These are phyloP conservation scores for Debaryomyces psychrophilus DNA, from an alignment of 1,139 yeast species.

Conservation along the genomic window DNA sequence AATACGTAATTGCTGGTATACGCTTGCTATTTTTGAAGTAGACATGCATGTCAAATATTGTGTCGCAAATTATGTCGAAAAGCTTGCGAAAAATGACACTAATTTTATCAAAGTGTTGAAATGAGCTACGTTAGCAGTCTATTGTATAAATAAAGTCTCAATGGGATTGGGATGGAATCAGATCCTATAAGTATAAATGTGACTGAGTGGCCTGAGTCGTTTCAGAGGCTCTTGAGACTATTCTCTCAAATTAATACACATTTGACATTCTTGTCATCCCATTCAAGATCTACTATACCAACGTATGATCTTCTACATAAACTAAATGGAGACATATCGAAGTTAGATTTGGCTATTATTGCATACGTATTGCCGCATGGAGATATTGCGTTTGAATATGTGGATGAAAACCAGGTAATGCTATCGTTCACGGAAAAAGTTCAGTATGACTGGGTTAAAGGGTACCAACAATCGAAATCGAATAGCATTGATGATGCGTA, in stretches of 20 bases:
- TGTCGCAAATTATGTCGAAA: slow-evolving; percentile 7
- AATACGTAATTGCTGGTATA: slow-evolving; percentile 2
- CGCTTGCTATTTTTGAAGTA: slow-evolving; percentile 1
- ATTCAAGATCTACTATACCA: slow-evolving; percentile 47
- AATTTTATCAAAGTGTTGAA: neutral
- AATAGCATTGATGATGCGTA: slow-evolving; percentile 36
- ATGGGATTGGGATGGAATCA: neutral
- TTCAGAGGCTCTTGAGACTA: slow-evolving; percentile 22
- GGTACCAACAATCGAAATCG: slow-evolving; percentile 43
- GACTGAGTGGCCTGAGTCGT: slow-evolving; percentile 13
- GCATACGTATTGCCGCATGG: slow-evolving; percentile 68
- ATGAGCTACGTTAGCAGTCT: neutral
- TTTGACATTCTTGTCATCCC: slow-evolving; percentile 45
- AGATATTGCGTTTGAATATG: slow-evolving; percentile 65
- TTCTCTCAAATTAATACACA: slow-evolving; percentile 45
- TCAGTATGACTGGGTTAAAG: slow-evolving; percentile 45
- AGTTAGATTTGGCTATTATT: slow-evolving; percentile 63
- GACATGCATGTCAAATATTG: neutral
- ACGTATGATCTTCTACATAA: slow-evolving; percentile 38
- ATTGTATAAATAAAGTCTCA: neutral
- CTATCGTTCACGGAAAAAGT: slow-evolving; percentile 37
- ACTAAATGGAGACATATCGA: slow-evolving; percentile 32
- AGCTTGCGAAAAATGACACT: neutral
- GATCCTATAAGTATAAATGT: neutral
- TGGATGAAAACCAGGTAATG: slow-evolving; percentile 67